phyloP scores from a whole-genome alignment of 331 rosid species.

The Acacia pycnantha region DNA sequence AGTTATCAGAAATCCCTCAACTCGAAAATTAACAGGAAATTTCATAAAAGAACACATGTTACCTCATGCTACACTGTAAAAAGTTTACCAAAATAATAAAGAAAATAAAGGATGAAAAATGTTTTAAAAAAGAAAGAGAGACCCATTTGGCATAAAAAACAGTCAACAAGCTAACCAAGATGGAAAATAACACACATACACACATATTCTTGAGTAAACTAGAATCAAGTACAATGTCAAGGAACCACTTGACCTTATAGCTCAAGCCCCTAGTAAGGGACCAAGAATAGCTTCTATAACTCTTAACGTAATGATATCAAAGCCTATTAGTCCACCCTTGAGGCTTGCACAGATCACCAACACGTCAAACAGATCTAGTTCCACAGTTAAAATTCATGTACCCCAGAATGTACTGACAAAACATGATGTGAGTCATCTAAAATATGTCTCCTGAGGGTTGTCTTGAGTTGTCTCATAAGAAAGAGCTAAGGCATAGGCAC shows the following conservation, averaged over 20 bases:
- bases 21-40: not conserved
- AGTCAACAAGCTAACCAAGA: not conserved
- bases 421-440: not conserved
- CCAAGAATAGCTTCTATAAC: not conserved
- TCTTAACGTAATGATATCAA: not conserved
- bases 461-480: not conserved
- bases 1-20: not conserved
- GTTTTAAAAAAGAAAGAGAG: not conserved
- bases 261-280: not conserved
- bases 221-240: constrained; percentile 3
- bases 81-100: not conserved
- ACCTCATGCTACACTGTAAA: not conserved
- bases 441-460: not conserved
- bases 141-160: not conserved
- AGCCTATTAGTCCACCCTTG: constrained; percentile 3
- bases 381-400: constrained; percentile 3
- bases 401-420: not conserved
- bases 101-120: not conserved
- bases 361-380: not conserved
- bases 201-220: not conserved
- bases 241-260: not conserved
- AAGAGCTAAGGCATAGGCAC: not conserved
- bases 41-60: not conserved
- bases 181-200: not conserved
- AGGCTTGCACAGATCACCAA: constrained; percentile 19